Base-by-base conservation (phyloP, 2,329 filamentous ascomycete genomes). In the Fusarium sp. region DNA sequence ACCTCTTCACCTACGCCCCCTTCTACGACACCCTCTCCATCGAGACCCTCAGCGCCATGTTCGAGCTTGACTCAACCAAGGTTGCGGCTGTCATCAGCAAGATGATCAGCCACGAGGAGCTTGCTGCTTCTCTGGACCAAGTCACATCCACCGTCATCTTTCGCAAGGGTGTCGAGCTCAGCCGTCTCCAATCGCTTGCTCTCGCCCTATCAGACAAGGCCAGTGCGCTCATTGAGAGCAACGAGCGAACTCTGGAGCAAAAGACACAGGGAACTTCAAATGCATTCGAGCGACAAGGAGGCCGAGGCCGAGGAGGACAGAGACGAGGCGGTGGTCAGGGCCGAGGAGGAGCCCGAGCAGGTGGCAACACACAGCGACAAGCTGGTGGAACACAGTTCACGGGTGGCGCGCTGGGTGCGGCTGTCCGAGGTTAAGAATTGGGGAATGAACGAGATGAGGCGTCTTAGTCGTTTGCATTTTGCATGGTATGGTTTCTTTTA, bases 31-130 rank as follows among this genome's bases (percentile, higher is more conserved):
- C 96, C 26, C 90, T 99, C 66, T 92, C 94, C 67, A 88, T 98
- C 76, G 87, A 89, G 74, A 97, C 95, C 27, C 88, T 99, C 67
- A 92, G 94, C 70, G 87, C 86, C 74, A 99, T 99, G 96, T 99
- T 99, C 82, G 96, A 99, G 84, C 91, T 99, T 27, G 89, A 95
- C 62, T 86, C 92, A 76, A 90, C 92, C 84, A 98, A 98, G 88
- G 95, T 98, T 55, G 87, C 93, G n/a, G 94, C 96, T 38, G 91
- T 99, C 60, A 91, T 99, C 78, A 97, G 94, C 88, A 97, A 97
- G 87, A 99, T 99, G 96, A 98, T 99, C 82, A 97, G 94, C 78
- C 96, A 99, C 86, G 96, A 99, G 84, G 96, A 99, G 83, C 91
- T 99, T 53, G 93, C 93, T 13, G 96, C 96, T 45, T 97, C 96